phyloP scores from a whole-genome alignment of 805 yeast genomes.

The Starmera pachycereana region DNA sequence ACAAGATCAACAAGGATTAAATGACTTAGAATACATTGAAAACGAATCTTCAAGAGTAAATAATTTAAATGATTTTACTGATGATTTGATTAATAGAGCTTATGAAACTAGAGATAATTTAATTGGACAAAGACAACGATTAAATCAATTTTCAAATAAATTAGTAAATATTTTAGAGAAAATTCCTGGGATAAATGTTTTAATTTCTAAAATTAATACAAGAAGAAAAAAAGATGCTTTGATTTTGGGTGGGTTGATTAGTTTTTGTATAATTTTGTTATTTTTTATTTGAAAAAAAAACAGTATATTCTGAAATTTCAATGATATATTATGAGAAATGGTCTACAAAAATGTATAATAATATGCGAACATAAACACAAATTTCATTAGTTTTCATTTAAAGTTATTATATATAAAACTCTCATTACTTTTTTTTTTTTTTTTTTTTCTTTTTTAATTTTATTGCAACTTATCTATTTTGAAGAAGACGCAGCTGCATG shows the following conservation, averaged over 20 bases:
- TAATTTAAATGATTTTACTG: constrained; percentile 65
- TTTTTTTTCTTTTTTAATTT: neutral
- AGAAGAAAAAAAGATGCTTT: constrained; percentile 82
- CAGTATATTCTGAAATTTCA: too few relatives aligned
- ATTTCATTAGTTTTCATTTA: neutral
- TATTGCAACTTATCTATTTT: neutral
- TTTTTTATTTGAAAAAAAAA: too few relatives aligned
- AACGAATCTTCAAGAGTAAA: constrained; percentile 71
- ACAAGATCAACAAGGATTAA: constrained; percentile 3
- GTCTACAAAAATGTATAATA: too few relatives aligned
- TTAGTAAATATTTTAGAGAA: constrained; percentile 50
- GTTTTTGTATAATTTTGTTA: constrained; percentile 60
- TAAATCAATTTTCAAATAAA: constrained; percentile 54
- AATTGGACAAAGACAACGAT: constrained; percentile 52
- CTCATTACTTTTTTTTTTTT: neutral
- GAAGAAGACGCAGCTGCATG: neutral
- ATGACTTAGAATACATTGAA: constrained; percentile 64
- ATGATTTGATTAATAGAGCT: constrained; percentile 73
- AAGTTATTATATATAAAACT: neutral
- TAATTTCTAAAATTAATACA: constrained; percentile 74
- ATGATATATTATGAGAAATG: too few relatives aligned
- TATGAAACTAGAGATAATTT: constrained; percentile 85
- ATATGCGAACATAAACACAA: too few relatives aligned
- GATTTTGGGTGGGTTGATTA: constrained; percentile 66
- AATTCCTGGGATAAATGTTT: constrained; percentile 74